Evolutionary conservation across 768 basidiomycete genomes (phyloP), one percentile per base, ranked within the genome.

Genomic region (Tricholoma flavovirens): DNA sequence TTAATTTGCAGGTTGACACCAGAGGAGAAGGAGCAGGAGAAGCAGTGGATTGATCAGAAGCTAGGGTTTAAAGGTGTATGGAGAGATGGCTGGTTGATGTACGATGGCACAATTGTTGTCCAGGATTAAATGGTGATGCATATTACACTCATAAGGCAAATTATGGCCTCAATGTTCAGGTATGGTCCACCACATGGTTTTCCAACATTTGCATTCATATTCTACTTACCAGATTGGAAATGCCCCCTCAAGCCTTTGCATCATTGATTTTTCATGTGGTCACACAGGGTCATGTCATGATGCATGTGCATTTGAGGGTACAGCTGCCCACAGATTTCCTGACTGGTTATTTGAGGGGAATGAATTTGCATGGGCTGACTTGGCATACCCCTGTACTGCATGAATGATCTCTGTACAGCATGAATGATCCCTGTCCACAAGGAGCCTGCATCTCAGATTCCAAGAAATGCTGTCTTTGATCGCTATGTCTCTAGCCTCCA

Each of bases 121-220:
- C 73, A 1, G 68, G 61, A 0, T 62, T 61, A 24, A 67, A 68
- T 60, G 71, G 74, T 0, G 67, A 73, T 38, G 67, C 66, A 12
- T 76, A 67, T 45, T 77, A 69, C 59, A 67, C 71, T 42, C 58
- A 62, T 0, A 70, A 66, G 54, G 38, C 35, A n/a, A 66, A 65
- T 51, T 68, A 67, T 60, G 66, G 66, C 2, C 46, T 36, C 35
- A 36, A 36, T 36, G 35, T 36, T 11, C 35, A 36, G 35, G 35
- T 36, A 36, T 36, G 10, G 4, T 36, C 35, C 35, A 36, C 35
- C 35, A 36, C 24, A 26, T 26, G 24, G 33, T 33, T 33, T 33
- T 5, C 33, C 33, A 33, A 2, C 33, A 5, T 33, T 33, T 5
- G 4, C 3, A 33, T 33, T 33, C 33, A 33, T 33, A 5, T 33